Evolutionary conservation across 179 eudicot genomes (phyloP).

Genomic region (Beta corolliflora): DNA sequence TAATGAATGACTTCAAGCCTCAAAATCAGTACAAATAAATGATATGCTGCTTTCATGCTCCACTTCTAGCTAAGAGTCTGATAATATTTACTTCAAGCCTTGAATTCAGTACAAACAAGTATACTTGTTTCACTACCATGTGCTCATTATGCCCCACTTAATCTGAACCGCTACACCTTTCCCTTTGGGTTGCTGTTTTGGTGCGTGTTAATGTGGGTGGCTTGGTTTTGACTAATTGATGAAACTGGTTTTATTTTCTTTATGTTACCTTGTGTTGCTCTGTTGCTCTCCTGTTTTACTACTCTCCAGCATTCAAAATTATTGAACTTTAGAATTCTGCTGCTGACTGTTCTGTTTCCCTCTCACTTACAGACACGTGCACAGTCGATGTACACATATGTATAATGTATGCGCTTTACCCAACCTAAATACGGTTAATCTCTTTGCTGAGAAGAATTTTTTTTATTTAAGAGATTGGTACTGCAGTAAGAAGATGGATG

Average conservation of each 20-base stretch:
- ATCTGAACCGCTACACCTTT: no score
- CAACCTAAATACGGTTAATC: no score
- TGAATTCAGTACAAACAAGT: background rate
- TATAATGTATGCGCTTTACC: no score
- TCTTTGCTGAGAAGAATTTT: background rate
- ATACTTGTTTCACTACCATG: background rate
- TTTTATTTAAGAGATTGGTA: background rate
- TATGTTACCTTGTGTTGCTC: background rate
- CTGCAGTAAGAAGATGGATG: background rate
- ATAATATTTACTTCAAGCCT: background rate
- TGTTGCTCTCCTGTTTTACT: background rate
- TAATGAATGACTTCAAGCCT: background rate
- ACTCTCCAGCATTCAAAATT: background rate
- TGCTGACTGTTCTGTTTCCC: background rate
- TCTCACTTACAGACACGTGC: no score
- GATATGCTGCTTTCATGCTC: background rate
- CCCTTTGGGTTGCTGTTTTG: background rate
- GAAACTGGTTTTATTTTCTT: no score
- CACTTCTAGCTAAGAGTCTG: background rate
- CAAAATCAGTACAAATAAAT: background rate
- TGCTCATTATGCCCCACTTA: no score
- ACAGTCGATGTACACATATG: no score
- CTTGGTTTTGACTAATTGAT: background rate
- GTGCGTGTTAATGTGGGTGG: background rate
- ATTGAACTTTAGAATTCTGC: background rate